Percentiles rank a stretch among this genome's conserved stretches.
Evolutionary conservation across 208 protist species (phyloP).

Genomic region (Leishmania tropica): DNA sequence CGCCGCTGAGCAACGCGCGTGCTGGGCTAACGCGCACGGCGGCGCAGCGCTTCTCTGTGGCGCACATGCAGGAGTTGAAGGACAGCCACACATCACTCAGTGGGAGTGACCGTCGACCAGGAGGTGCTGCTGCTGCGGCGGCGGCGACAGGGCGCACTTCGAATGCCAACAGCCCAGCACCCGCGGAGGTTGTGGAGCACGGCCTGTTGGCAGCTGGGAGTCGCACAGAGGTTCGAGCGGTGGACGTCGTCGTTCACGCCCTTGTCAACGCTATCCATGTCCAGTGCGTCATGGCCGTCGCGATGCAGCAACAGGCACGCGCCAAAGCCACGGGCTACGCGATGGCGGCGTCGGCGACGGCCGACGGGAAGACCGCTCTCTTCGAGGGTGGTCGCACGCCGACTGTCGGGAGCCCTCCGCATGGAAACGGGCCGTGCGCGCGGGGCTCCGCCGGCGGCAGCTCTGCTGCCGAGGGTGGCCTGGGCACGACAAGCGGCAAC

Average conservation of each 20-base stretch:
- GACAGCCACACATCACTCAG: slow-evolving; percentile 1
- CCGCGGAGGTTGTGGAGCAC: slow-evolving; percentile 2
- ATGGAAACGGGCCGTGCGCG: slow-evolving; percentile 1
- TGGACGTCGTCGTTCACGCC: slow-evolving; percentile 39
- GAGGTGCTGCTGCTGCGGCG: background rate
- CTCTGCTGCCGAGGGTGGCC: slow-evolving; percentile 6
- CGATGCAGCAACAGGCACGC: slow-evolving; percentile 16
- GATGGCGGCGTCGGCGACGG: background rate
- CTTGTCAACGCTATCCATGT: slow-evolving; percentile 35
- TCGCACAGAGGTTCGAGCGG: slow-evolving; percentile 24
- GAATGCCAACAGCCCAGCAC: background rate
- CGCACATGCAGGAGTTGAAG: slow-evolving; percentile 10
- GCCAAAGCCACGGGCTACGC: background rate
- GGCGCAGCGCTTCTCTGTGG: slow-evolving; percentile 9
- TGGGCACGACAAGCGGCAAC: background rate
- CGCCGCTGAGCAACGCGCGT: background rate
- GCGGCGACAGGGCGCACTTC: background rate
- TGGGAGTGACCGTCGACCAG: slow-evolving; percentile 14
- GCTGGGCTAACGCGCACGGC: slow-evolving; percentile 4
- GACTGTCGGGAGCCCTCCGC: slow-evolving; percentile 6
- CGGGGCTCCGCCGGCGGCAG: background rate
- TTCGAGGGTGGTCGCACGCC: slow-evolving; percentile 9
- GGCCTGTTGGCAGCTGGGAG: slow-evolving; percentile 20
- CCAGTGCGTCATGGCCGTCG: slow-evolving; percentile 23
- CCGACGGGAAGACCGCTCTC: background rate